Percentiles rank a stretch among this genome's conserved stretches.
These are phyloP conservation scores for Mycothermus thermophilus DNA, from an alignment of 495 filamentous ascomycete genomes.

Conservation along the genomic window DNA sequence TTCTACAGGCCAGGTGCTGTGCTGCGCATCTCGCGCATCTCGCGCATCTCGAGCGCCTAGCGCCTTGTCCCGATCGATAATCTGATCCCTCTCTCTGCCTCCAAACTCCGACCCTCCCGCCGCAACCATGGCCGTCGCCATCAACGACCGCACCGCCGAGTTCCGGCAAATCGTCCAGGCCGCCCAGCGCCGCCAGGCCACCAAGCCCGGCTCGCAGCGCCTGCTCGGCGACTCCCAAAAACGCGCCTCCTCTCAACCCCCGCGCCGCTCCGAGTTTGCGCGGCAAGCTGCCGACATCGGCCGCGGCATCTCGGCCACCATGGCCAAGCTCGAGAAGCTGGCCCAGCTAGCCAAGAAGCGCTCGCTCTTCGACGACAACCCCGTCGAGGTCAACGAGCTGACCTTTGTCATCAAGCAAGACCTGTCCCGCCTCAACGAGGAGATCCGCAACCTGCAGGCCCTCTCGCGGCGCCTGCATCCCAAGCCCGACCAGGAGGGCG, in stretches of 20 bases:
- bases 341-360: conserved; percentile 91
- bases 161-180: conserved; percentile 81
- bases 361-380: conserved; percentile 91
- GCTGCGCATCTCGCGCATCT: too few species aligned
- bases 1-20: too few species aligned
- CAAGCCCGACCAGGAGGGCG: conserved; percentile 73
- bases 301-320: conserved; percentile 76
- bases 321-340: conserved; percentile 83
- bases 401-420: conserved; percentile 88
- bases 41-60: background rate
- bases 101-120: too few species aligned
- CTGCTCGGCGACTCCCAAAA: conserved; percentile 64
- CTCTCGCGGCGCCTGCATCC: conserved; percentile 56
- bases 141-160: conserved; percentile 92
- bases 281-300: conserved; percentile 81
- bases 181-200: conserved; percentile 58
- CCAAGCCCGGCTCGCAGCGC: conserved; percentile 61
- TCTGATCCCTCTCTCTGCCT: too few species aligned
- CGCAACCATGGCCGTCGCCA: conserved; percentile 47
- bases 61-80: background rate
- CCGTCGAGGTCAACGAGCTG: conserved; percentile 82
- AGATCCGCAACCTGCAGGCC: conserved; percentile 67
- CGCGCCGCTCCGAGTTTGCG: conserved; percentile 64
- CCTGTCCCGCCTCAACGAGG: conserved; percentile 71
- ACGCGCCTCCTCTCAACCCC: conserved; percentile 51